Base-by-base conservation (phyloP, 2,329 filamentous ascomycete species). In the Pyrenophora graminea region DNA sequence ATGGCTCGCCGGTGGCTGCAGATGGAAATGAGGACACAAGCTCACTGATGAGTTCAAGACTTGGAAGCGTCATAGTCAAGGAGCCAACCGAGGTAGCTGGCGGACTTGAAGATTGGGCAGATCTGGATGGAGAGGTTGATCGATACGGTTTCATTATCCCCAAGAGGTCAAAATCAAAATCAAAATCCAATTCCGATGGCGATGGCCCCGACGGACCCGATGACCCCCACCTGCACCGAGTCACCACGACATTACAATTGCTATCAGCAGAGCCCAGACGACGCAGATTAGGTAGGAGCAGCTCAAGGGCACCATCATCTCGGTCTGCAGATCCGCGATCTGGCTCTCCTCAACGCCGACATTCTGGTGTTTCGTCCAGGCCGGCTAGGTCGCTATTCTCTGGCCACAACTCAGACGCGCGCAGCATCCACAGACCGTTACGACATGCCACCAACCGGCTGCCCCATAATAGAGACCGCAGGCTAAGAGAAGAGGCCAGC, bases 61-160 rank as follows among this genome's bases (percentile, higher is more conserved):
- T 58, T 27, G 63, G 52, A 40, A 67, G 61, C 42, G 57, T 46
- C 27, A 77, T 80, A 49, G 71, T 74, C 42, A 76, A 79, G 57
- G 80, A 85, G 56, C 74, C 79, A 9, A 74, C 77, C 42, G 85
- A 87, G 68, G 69, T 82, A 27, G 84, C 84, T 18, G 85, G 85
- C 6, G 85, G 85, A 2, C 79, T 86, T 41, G 85, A 87, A 57
- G 84, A 87, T 59, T 87, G 84, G 84, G 77, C 82, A 53, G 79
- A 86, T 66, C 72, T 87, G 9, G 76, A 80, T 15, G 80, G 74
- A 12, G 80, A 85, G 55, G 83, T 87, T 3, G 85, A 87, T 67
- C 77, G 85, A 52, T 87, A 87, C 65, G 85, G 85, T 8, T 87
- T 87, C 70, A 87, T 87, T 53, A 67, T 80, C 12, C 75, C 77